Evolutionary conservation across 2,329 filamentous ascomycete genomes (phyloP), one percentile per base, ranked within the genome.

Genomic region (Cytospora paraplurivora): DNA sequence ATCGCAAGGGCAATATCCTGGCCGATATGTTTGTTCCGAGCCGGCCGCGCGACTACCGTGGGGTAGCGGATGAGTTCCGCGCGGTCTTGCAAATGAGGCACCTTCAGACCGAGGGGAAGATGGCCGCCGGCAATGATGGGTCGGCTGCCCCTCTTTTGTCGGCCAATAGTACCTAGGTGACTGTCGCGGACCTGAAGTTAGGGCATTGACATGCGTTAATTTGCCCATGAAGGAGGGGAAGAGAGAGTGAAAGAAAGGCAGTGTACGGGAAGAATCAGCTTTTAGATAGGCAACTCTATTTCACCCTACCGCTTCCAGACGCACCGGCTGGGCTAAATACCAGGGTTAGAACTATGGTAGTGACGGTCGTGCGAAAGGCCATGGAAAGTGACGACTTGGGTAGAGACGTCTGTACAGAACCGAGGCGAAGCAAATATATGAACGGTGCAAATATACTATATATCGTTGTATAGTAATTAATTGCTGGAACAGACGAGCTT

Each of bases 11-110:
- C 19, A 55, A 55, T n/a, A 37, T 37, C 32, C 32, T 55, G 32
- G 32, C 52, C 32, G 52, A 55, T 7, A 55, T 55, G 27, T 55
- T 55, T 17, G 27, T 55, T 13, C 27, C 32, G 15, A 35, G 10
- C 52, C 11, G 15, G 21, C 52, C 52, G 32, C 7, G 32, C 37
- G 52, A 55, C 52, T 55, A 55, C 32, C 7, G 32, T 5, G 52
- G 52, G 15, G 10, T 55, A n/a, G 32, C 32, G 52, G 32, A 35
- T 55, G 52, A 55, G 52, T 55, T 55, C 33, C 52, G 27, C 44
- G 44, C 21, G 44, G 44, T 27, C 27, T 27, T 44, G 38, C 38
- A 44, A 5, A 44, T 44, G 12, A 44, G 38, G 38, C 38, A 44
- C 38, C 38, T 44, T 44, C 38, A 44, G 38, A 44, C 38, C 38